Base-by-base conservation (phyloP, 1,139 yeast species). In the Kurtzmaniella quercitrusa region DNA sequence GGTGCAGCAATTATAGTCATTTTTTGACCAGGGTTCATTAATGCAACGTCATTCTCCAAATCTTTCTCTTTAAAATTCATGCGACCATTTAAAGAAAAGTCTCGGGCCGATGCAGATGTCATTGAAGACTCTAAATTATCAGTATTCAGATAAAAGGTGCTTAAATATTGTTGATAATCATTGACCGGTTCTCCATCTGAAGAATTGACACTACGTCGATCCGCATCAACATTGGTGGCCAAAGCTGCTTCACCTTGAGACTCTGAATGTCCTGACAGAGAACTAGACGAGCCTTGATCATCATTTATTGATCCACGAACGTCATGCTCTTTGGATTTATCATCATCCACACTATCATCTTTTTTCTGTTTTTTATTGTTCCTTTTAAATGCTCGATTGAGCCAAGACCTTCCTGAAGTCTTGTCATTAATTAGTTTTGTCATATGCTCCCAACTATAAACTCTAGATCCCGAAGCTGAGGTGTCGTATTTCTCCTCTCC, bases 1-100 rank as follows among this genome's bases (percentile, higher is more conserved):
- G 74, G 74, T 9, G 69, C 60, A 5, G 74, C 72, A 30, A 70
- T 65, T 12, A 69, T 59, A 2, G 68, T 62, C 39, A 54, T 56
- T 16, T 49, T 49, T 22, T 41, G 37, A 22, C 28, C 26, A n/a
- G 37, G n/a, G 35, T 34, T 38, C 34, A 34, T 19, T 8, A 35
- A 20, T 20, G 38, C 37, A 21, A 40, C 34, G 36, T 47, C 42
- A 4, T 49, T 50, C 19, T 43, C 40, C 19, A 49, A 30, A 32
- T 50, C 49, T 12, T 39, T 36, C 36, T 50, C 53, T n/a, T 48
- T 48, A 22, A 42, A 47, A 23, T 43, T 47, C 20, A 40, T 40
- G 17, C 33, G 41, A 16, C 15, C 34, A 14, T 16, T 28, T 9
- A 36, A 40, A 20, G 23, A 18, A 17, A 42, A 36, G 33, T 50